Percentiles rank a stretch among this genome's conserved stretches.
Conservation (phyloP, 345 rosid species). For the Salix dunnii region DNA sequence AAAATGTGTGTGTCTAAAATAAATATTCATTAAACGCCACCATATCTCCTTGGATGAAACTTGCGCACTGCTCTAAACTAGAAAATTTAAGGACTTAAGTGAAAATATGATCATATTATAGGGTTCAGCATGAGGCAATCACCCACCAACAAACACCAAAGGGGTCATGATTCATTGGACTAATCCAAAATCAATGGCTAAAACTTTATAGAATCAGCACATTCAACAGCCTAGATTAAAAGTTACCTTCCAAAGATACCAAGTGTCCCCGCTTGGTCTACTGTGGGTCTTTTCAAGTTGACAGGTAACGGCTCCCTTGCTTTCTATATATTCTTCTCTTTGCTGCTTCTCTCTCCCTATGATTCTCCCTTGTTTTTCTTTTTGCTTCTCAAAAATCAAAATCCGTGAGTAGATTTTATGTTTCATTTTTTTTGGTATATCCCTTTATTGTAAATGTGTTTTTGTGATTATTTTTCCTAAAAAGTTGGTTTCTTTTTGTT, state of each 20-base stretch:
- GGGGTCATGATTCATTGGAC: neutral
- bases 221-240: conserved; percentile 17
- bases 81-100: neutral
- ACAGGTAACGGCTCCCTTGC: conserved; percentile 8
- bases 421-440: neutral
- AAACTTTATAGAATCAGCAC: neutral
- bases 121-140: neutral
- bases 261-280: conserved; percentile 20
- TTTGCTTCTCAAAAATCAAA: neutral
- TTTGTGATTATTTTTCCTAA: neutral
- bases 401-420: conserved; percentile 19
- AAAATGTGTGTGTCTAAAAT: neutral
- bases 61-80: neutral
- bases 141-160: neutral
- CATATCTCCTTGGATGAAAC: too few relatives aligned
- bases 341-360: neutral
- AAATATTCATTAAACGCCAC: neutral
- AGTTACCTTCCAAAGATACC: neutral
- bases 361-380: neutral
- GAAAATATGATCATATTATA: neutral
- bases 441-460: neutral
- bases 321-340: neutral
- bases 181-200: neutral
- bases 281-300: neutral
- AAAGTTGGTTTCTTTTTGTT: neutral